Conservation (phyloP, 495 filamentous ascomycete genomes). For the Tirmania nivea region DNA sequence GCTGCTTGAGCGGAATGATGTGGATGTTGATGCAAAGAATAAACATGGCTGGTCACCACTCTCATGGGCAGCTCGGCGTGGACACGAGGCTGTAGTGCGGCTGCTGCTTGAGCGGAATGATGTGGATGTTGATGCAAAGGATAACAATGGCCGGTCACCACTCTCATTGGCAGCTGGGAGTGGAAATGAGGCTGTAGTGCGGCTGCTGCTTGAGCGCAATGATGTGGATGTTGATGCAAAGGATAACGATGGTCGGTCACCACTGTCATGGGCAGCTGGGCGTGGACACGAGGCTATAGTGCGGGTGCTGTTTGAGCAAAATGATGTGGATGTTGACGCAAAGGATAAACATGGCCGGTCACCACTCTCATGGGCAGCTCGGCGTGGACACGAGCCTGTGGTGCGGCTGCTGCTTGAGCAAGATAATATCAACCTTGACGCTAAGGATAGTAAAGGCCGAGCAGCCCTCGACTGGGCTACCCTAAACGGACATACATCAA, state of each 20-base stretch:
- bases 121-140: conserved; percentile 5
- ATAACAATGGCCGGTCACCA: conserved; percentile 6
- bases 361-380: too few relatives aligned
- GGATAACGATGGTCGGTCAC: too few relatives aligned
- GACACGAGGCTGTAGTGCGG: conserved; percentile 12
- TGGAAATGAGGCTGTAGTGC: too few relatives aligned
- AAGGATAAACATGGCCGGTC: too few relatives aligned
- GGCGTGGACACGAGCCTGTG: too few relatives aligned
- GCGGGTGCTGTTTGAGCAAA: too few relatives aligned
- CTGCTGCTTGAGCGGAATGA: conserved; percentile 10
- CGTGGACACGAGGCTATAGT: too few relatives aligned
- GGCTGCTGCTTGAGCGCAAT: too few relatives aligned
- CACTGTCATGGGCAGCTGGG: too few relatives aligned
- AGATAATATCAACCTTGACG: conserved; percentile 5
- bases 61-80: conserved; percentile 13
- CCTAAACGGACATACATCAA: background rate
- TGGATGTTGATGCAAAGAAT: conserved; percentile 8
- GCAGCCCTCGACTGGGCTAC: background rate
- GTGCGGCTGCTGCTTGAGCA: background rate
- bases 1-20: conserved; percentile 2
- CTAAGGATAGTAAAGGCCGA: conserved; percentile 2
- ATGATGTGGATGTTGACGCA: too few relatives aligned
- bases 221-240: too few relatives aligned
- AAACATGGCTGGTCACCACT: conserved; percentile 11
- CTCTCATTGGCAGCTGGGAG: too few relatives aligned